These are phyloP conservation scores for Coemansia sp. DNA, from an alignment of 192 early-diverging fungal species.

Conservation along the genomic window DNA sequence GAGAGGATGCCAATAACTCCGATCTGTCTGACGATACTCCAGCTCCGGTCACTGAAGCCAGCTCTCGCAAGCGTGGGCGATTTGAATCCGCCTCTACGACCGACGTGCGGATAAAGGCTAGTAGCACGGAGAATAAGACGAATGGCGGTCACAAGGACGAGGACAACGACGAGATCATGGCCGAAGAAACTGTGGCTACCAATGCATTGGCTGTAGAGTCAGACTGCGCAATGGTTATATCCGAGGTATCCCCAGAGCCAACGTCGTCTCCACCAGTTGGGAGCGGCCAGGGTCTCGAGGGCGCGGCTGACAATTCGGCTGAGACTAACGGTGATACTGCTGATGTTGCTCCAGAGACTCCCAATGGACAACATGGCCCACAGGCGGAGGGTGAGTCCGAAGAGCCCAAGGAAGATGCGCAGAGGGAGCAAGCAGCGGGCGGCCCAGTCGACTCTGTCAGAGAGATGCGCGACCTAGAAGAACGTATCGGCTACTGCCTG, in stretches of 20 bases:
- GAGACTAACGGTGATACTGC: background rate
- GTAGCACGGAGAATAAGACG: background rate
- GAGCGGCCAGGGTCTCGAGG: background rate
- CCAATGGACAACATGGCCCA: background rate
- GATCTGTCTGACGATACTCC: conserved; percentile 12
- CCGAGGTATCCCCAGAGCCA: background rate
- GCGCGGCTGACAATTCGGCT: background rate
- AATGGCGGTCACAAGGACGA: conserved; percentile 9
- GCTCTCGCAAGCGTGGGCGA: conserved; percentile 1
- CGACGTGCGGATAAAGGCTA: background rate
- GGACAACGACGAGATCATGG: background rate
- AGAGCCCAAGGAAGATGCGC: conserved; percentile 7
- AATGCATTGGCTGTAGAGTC: background rate
- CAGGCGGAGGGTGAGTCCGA: background rate
- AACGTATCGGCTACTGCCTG: conserved; percentile 41
- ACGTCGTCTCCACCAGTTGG: background rate
- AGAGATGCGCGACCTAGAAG: conserved; percentile 42
- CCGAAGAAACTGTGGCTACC: background rate
- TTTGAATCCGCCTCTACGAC: background rate
- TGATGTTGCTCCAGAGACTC: background rate
- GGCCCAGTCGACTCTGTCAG: background rate
- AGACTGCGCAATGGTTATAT: background rate
- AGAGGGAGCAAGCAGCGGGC: background rate
- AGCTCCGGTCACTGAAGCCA: background rate
- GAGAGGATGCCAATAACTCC: conserved; percentile 5